Conservation (phyloP, 2,329 filamentous ascomycete species). For the Sclerotiophoma versabilis region DNA sequence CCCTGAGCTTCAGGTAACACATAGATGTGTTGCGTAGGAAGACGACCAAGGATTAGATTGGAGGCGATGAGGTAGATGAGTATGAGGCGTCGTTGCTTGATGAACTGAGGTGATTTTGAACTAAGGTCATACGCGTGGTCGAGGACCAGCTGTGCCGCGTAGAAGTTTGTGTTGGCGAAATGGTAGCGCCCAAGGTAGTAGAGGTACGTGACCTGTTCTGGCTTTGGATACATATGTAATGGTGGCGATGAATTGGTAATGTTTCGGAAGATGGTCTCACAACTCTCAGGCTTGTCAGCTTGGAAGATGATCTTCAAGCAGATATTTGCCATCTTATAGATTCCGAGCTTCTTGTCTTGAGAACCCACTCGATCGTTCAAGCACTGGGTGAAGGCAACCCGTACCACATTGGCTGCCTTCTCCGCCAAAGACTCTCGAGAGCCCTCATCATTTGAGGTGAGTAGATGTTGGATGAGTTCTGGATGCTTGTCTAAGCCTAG, state of each 20-base stretch:
- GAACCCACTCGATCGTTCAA: conserved; percentile 74
- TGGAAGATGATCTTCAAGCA: conserved; percentile 88
- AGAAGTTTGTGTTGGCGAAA: conserved; percentile 84
- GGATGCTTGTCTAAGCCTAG: conserved; percentile 84
- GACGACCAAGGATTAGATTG: conserved; percentile 84
- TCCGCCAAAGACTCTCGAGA: conserved; percentile 83
- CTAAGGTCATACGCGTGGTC: conserved; percentile 83
- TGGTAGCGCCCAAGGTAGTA: conserved; percentile 94
- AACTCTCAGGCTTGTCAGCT: conserved; percentile 82
- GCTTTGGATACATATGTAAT: conserved; percentile 79
- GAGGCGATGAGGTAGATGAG: conserved; percentile 83
- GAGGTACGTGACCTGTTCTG: conserved; percentile 88
- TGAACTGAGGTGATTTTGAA: conserved; percentile 51
- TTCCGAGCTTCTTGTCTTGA: conserved; percentile 76
- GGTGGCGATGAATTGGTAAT: conserved; percentile 85
- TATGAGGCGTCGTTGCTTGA: conserved; percentile 77
- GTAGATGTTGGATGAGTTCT: conserved; percentile 74
- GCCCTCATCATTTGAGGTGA: conserved; percentile 65
- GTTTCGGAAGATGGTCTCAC: conserved; percentile 87
- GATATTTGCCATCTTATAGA: conserved; percentile 91
- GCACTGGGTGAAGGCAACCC: conserved; percentile 90
- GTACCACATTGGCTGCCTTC: conserved; percentile 84
- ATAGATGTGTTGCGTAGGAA: conserved; percentile 74
- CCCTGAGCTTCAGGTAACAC: conserved; percentile 72
- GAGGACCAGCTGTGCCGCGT: conserved; percentile 75